phyloP scores from a whole-genome alignment of 805 yeast species.

The Starmerella vaccinii region DNA sequence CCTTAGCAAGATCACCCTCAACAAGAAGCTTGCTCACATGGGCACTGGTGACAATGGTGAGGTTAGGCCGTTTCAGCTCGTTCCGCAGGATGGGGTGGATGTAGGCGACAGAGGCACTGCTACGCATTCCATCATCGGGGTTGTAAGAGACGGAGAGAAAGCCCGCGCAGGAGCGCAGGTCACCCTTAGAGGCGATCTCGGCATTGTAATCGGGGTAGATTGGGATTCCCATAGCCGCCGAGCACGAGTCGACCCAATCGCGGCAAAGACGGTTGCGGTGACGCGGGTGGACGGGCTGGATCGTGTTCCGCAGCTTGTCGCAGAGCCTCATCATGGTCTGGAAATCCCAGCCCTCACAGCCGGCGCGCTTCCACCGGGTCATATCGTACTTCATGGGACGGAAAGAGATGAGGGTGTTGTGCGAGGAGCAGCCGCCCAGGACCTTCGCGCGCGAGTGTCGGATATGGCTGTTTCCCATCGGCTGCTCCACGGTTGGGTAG shows the following conservation, averaged over 20 bases:
- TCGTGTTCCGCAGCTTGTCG: constrained; percentile 17
- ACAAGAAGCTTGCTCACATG: constrained; percentile 22
- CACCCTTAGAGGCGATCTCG: constrained; percentile 8
- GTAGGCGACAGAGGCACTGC: constrained; percentile 27
- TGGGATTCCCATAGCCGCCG: constrained; percentile 11
- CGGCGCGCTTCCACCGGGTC: constrained; percentile 28
- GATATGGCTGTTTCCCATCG: constrained; percentile 15
- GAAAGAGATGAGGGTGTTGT: constrained; percentile 30
- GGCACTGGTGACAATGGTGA: constrained; percentile 16
- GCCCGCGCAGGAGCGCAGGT: constrained; percentile 7
- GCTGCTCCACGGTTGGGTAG: constrained; percentile 27
- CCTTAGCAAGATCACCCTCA: constrained; percentile 24
- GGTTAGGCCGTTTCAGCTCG: constrained; percentile 12
- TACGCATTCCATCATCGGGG: constrained; percentile 24
- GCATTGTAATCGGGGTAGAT: constrained; percentile 12
- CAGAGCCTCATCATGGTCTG: constrained; percentile 22
- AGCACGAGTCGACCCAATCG: constrained; percentile 16
- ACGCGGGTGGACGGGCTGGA: constrained; percentile 17
- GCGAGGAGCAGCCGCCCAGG: constrained; percentile 31
- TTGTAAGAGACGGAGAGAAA: constrained; percentile 16
- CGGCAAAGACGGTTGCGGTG: constrained; percentile 17
- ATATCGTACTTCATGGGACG: constrained; percentile 29
- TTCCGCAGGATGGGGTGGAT: constrained; percentile 25
- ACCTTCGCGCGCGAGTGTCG: constrained; percentile 31
- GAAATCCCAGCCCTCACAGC: constrained; percentile 31